Evolutionary conservation across 495 filamentous ascomycete genomes (phyloP), one percentile per base, ranked within the genome.

Genomic region (Penicillium ochrochloron): DNA sequence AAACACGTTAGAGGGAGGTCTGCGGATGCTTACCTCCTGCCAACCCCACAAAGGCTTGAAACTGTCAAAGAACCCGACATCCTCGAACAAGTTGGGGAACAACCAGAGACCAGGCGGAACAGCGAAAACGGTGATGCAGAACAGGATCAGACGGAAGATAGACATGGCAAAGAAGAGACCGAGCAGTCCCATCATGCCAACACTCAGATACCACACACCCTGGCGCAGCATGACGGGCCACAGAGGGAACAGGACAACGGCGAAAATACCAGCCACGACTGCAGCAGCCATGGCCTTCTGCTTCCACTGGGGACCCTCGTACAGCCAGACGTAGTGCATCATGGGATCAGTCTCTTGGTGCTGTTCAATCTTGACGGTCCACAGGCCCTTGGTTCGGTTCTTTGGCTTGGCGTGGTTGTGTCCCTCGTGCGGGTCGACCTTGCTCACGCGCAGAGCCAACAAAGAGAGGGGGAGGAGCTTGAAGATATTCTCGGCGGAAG

Each of bases 131-230:
- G 96, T 98, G 73, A 94, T 77, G 69, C 90, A 90, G 80, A 98
- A 99, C n/a, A 99, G 80, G 58, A 98, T 96, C 23, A 98, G 83
- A 59, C 96, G 86, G 85, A 98, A 92, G 67, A 99, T 94, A 0
- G 94, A 89, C 94, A 99, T 97, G 69, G 87, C 90, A 77, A 99
- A 97, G 87, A 99, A 99, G 58, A 97, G 77, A 34, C 92, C 96
- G 42, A 99, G 86, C 57, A 98, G 83, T 27, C 92, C 92, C 70
- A 98, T 83, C 88, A 95, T 92, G 46, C 88, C 94, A 85, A 97
- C 96, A 80, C 90, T 94, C 53, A 98, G 83, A 78, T 99, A 98
- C 92, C 96, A 99, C 35, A 97, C 96, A 34, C 96, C 95, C 66
- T 94, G 87, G 66, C 96, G 85, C 79, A 98, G 75, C 75, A 92